Conservation (phyloP, 495 filamentous ascomycete genomes). For the Neurospora sublineolata region DNA sequence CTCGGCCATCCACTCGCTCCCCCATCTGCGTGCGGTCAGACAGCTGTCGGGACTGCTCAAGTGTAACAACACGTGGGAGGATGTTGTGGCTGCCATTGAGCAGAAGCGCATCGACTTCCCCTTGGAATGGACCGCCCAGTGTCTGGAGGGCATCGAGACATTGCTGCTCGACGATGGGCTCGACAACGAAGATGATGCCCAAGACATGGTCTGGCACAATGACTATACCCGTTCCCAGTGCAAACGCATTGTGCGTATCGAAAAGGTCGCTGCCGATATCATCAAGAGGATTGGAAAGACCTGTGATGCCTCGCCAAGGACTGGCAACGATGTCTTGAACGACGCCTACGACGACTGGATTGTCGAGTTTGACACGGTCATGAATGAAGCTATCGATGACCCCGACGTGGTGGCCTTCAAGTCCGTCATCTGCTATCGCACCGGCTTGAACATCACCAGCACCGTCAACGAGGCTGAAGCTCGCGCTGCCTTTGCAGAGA, state of each 20-base stretch:
- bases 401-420: slow-evolving; percentile 74
- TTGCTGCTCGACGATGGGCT: slow-evolving; percentile 74
- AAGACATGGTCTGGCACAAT: slow-evolving; percentile 60
- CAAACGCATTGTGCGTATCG: slow-evolving; percentile 75
- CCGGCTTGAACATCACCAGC: slow-evolving; percentile 49
- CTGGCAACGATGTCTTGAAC: slow-evolving; percentile 13
- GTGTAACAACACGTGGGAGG: slow-evolving; percentile 49
- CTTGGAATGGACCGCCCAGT: slow-evolving; percentile 47
- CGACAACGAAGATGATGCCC: slow-evolving; percentile 40
- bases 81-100: slow-evolving; percentile 49
- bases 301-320: slow-evolving; percentile 4
- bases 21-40: slow-evolving; percentile 57
- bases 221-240: slow-evolving; percentile 48
- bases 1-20: slow-evolving; percentile 44
- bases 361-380: slow-evolving; percentile 25
- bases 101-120: slow-evolving; percentile 43
- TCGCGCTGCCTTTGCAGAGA: slow-evolving; percentile 14
- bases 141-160: slow-evolving; percentile 63
- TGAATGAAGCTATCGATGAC: slow-evolving; percentile 46
- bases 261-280: slow-evolving; percentile 58
- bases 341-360: slow-evolving; percentile 21
- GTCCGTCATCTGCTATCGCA: slow-evolving; percentile 73
- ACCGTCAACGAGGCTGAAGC: slow-evolving; percentile 15
- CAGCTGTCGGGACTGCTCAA: slow-evolving; percentile 55
- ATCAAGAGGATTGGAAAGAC: slow-evolving; percentile 37